Evolutionary conservation across 768 basidiomycete genomes (phyloP), one percentile per base, ranked within the genome.

Genomic region (Trametes maxima): DNA sequence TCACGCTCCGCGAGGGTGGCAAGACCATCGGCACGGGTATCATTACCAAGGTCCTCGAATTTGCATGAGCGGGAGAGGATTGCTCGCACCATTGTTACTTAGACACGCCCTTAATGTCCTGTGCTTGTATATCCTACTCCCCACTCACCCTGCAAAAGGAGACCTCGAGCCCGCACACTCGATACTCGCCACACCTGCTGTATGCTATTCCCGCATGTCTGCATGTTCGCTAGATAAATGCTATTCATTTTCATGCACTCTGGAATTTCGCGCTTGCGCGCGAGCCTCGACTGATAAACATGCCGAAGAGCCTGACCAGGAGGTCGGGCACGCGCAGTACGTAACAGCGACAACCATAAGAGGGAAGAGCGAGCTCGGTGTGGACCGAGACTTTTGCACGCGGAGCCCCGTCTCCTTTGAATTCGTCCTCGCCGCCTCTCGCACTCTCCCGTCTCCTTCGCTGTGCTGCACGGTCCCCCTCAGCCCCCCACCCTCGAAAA

Each of bases 1-100:
- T 98, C 78, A 98, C 95, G 24, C 85, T 97, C 60, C 89, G 95
- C 67, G 95, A 97, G 75, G 95, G 94, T 66, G 92, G 94, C 71
- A 95, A 87, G 79, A 98, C 96, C 11, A 83, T 98, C 71, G 95
- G 94, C 59, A 98, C 96, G 63, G 96, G 96, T 68, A 86, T 98
- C 68, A 87, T 97, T 63, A 94, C 92, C 65, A 92, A 94, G 77
- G 84, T 95, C 65, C 71, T 94, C 58, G 80, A 83, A 60, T 73
- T 71, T 62, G 77, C 72, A 36, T 75, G 22, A 60, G 59, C 46
- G 56, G 58, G 55, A 42, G 49, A 55, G 54, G 56, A 42, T 51
- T 58, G 35, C 62, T 53, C 50, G 60, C 58, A 54, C 40, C 39
- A 43, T 48, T 24, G n/a, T 40, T 62, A 64, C 58, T 62, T 65